phyloP scores from a whole-genome alignment of 768 basidiomycete species.

The Amanita rimosa region DNA sequence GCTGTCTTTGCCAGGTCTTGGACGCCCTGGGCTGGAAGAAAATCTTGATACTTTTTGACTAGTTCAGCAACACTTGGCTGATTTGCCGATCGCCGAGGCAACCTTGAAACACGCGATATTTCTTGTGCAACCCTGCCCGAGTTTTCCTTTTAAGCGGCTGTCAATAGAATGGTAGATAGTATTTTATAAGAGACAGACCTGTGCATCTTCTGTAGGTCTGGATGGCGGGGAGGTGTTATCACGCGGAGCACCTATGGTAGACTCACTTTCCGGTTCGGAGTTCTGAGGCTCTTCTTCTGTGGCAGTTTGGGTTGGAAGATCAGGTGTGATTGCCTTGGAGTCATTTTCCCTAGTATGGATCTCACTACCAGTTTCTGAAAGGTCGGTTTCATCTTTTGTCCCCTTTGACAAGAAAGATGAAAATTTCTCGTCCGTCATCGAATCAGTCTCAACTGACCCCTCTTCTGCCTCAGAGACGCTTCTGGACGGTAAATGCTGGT shows the following conservation, averaged over 20 bases:
- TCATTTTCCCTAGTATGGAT: neutral
- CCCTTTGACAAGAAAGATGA: neutral
- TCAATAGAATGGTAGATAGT: neutral
- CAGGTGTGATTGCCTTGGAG: neutral
- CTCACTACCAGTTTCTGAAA: neutral
- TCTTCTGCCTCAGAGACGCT: slow-evolving; percentile 72
- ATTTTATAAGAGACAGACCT: neutral
- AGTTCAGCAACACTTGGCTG: slow-evolving; percentile 75
- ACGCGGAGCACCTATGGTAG: slow-evolving; percentile 60
- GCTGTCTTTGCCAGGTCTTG: slow-evolving; percentile 66
- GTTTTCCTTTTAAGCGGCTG: neutral
- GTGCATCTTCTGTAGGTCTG: neutral
- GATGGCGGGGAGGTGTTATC: slow-evolving; percentile 16
- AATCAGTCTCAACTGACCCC: slow-evolving; percentile 30
- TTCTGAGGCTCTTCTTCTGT: slow-evolving; percentile 15
- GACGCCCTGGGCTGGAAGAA: slow-evolving; percentile 59
- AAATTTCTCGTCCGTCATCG: slow-evolving; percentile 36
- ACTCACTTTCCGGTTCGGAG: slow-evolving; percentile 72
- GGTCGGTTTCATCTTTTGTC: neutral
- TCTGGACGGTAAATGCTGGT: slow-evolving; percentile 45
- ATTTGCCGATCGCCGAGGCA: slow-evolving; percentile 45
- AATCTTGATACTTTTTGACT: slow-evolving; percentile 73
- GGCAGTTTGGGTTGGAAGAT: neutral
- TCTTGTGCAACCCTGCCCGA: neutral
- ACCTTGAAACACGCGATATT: slow-evolving; percentile 10